A percentile compares a stretch with the other conserved stretches of the same genome.
Evolutionary conservation across 306 rosid species (phyloP).

Genomic region (Prunus mume): DNA sequence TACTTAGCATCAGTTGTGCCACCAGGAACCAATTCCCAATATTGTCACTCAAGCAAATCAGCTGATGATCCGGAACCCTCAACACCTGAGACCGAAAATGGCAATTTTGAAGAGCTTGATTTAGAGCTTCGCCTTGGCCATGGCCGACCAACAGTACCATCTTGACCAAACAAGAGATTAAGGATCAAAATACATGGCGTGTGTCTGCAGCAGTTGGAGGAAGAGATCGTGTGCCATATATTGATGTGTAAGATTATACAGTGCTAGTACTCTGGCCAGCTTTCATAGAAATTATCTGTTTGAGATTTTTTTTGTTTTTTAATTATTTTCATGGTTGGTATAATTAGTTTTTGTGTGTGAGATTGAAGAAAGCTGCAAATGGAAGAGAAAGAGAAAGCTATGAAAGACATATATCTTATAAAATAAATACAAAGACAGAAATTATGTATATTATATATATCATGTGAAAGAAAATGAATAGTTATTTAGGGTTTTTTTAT

Average conservation of each 20-base stretch:
- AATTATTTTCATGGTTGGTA: conserved; percentile 15
- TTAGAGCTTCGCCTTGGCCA: conserved; percentile 88
- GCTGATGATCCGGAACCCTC: conserved; percentile 21
- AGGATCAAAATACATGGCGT: background rate
- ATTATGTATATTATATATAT: background rate
- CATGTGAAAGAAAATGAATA: conserved; percentile 11
- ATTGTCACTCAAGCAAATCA: conserved; percentile 19
- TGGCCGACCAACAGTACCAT: conserved; percentile 41
- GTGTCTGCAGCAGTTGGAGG: background rate
- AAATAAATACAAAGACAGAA: conserved; percentile 7
- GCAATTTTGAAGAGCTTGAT: conserved; percentile 68
- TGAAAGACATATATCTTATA: conserved; percentile 20
- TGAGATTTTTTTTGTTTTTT: conserved; percentile 12
- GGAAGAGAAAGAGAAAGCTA: conserved; percentile 14
- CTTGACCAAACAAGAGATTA: conserved; percentile 25
- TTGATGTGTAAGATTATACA: background rate
- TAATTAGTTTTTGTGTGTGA: background rate
- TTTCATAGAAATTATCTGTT: background rate
- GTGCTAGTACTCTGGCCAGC: background rate
- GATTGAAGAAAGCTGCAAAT: conserved; percentile 24
- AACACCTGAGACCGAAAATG: conserved; percentile 19
- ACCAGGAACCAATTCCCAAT: background rate
- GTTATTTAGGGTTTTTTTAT: conserved; percentile 31
- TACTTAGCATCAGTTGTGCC: conserved; percentile 5
- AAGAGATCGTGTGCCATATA: no score